Evolutionary conservation across 148 eudicot genomes (phyloP).

Genomic region (Fagopyrum esculentum): DNA sequence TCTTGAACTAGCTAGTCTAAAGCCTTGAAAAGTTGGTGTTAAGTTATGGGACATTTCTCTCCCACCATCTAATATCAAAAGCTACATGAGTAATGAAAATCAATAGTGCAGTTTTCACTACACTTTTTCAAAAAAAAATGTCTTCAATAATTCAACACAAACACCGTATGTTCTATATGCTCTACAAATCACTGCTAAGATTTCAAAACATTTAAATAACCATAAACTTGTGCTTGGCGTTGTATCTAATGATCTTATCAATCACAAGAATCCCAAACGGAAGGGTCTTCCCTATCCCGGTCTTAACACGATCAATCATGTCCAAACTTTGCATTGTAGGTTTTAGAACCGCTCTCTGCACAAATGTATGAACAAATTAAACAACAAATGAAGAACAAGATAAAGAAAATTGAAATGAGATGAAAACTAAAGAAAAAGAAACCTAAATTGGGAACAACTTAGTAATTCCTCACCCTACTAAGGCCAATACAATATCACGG

Average conservation of each 20-base stretch:
- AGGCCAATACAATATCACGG: slow-evolving; percentile 39
- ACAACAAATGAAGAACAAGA: background rate
- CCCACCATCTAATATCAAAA: no score
- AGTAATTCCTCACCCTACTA: slow-evolving; percentile 59
- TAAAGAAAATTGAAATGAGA: background rate
- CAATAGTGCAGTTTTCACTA: no score
- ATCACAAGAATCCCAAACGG: slow-evolving; percentile 95
- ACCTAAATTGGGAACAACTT: slow-evolving; percentile 96
- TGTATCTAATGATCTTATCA: slow-evolving; percentile 79
- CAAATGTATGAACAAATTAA: background rate
- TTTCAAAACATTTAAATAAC: background rate
- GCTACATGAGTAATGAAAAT: no score
- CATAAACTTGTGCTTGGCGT: slow-evolving; percentile 63
- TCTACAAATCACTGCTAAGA: background rate
- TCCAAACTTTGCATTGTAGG: slow-evolving; percentile 97
- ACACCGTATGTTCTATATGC: background rate
- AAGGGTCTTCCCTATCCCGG: slow-evolving; percentile 98
- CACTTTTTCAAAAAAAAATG: no score
- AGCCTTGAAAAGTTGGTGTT: no score
- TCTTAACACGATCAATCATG: slow-evolving; percentile 93
- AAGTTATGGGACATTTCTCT: no score
- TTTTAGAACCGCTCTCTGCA: slow-evolving; percentile 91
- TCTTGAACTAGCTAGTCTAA: no score
- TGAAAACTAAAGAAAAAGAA: background rate
- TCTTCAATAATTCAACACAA: background rate